Evolutionary conservation across 257 asterid genomes (phyloP).

Genomic region (Leptodermis oblonga): DNA sequence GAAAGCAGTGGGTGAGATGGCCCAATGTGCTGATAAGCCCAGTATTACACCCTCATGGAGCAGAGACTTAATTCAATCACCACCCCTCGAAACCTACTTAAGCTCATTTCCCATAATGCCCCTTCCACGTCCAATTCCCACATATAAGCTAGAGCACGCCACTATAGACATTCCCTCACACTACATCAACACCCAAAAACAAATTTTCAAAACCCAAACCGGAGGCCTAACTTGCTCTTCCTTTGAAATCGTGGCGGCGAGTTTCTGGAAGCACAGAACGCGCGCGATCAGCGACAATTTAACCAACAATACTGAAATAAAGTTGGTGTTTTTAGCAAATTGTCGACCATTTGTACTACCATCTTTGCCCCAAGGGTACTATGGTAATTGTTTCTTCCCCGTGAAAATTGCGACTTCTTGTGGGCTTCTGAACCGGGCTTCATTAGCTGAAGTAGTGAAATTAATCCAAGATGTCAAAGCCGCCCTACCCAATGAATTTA

Average conservation of each 20-base stretch:
- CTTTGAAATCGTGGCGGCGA: slow-evolving; percentile 42
- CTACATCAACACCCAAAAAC: slow-evolving; percentile 32
- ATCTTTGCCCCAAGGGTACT: slow-evolving; percentile 38
- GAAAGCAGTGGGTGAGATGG: slow-evolving; percentile 49
- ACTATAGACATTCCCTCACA: slow-evolving; percentile 30
- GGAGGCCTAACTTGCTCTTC: slow-evolving; percentile 32
- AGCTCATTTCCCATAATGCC: neutral
- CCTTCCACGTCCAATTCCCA: slow-evolving; percentile 21
- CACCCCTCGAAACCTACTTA: slow-evolving; percentile 9
- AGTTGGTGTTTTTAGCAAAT: slow-evolving; percentile 50
- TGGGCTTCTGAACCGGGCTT: neutral
- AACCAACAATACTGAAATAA: slow-evolving; percentile 19
- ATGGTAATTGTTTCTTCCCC: slow-evolving; percentile 40
- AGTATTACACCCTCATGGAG: slow-evolving; percentile 36
- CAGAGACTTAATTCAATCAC: slow-evolving; percentile 32
- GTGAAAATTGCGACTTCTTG: neutral
- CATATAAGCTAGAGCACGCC: slow-evolving; percentile 33
- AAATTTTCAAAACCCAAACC: slow-evolving; percentile 18
- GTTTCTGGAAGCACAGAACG: slow-evolving; percentile 39
- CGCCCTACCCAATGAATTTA: neutral
- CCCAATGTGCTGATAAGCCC: slow-evolving; percentile 34
- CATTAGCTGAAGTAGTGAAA: slow-evolving; percentile 27
- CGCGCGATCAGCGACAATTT: slow-evolving; percentile 22
- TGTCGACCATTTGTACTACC: slow-evolving; percentile 31
- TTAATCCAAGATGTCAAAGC: slow-evolving; percentile 37